phyloP scores from a whole-genome alignment of 2,329 filamentous ascomycete species.

The Trichoderma breve region DNA sequence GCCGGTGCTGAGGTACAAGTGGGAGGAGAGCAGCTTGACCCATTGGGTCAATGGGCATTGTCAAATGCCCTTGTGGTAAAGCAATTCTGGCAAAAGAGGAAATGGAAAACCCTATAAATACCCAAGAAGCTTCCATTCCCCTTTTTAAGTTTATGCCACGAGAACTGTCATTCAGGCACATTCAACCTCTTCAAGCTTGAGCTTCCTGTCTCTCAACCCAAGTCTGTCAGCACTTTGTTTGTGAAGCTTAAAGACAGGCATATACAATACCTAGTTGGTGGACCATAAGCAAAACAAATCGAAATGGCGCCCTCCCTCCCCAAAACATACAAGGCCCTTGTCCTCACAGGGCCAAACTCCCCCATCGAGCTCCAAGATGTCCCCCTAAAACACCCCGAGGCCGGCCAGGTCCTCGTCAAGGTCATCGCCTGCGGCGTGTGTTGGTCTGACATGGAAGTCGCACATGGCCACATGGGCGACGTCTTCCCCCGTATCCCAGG shows the following conservation, averaged over 20 bases:
- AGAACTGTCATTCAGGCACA: neutral
- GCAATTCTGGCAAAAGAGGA: neutral
- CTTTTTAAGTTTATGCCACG: neutral
- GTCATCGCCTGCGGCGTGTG: conserved; percentile 71
- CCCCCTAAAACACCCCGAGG: conserved; percentile 53
- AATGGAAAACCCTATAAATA: neutral
- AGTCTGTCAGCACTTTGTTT: conserved; percentile 1
- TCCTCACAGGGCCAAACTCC: conserved; percentile 52
- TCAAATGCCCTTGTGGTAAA: neutral
- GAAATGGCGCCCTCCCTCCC: conserved; percentile 45
- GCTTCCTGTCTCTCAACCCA: neutral
- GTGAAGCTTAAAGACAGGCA: neutral
- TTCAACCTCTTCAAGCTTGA: neutral
- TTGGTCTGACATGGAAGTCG: conserved; percentile 56
- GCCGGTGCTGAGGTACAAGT: neutral
- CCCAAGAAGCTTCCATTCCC: neutral
- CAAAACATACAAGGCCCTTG: conserved; percentile 64
- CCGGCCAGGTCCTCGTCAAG: conserved; percentile 65
- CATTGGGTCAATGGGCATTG: neutral
- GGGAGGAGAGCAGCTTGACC: neutral
- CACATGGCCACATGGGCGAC: conserved; percentile 49
- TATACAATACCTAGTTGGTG: neutral
- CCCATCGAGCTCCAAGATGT: conserved; percentile 60
- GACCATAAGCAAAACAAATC: neutral
- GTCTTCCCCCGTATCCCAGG: conserved; percentile 63